A percentile compares a stretch with the other conserved stretches of the same genome.
These are phyloP conservation scores for Termitomyces sp. DNA, from an alignment of 768 basidiomycete genomes.

Conservation along the genomic window DNA sequence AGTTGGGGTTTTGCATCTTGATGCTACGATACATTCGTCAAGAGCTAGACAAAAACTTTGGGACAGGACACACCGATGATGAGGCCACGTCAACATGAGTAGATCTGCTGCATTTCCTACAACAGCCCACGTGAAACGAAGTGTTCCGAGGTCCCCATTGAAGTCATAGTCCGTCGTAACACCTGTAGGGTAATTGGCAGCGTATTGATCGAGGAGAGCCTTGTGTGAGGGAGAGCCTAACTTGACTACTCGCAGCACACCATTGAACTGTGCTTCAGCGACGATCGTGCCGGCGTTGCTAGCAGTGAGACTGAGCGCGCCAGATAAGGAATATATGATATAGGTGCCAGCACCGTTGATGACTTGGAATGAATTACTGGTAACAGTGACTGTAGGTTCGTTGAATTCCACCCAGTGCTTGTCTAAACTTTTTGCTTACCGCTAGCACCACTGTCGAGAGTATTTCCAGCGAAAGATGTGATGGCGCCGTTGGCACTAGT, in stretches of 20 bases:
- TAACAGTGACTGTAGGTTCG: slow-evolving; percentile 16
- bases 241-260: slow-evolving; percentile 25
- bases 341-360: slow-evolving; percentile 25
- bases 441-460: slow-evolving; percentile 16
- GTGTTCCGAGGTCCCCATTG: slow-evolving; percentile 20
- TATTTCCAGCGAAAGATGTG: slow-evolving; percentile 21
- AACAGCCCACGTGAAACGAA: slow-evolving; percentile 27
- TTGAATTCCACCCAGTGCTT: background rate
- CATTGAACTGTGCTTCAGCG: slow-evolving; percentile 18
- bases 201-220: slow-evolving; percentile 23
- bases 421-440: slow-evolving; percentile 6
- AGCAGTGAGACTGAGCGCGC: slow-evolving; percentile 22
- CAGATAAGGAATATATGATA: slow-evolving; percentile 25
- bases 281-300: slow-evolving; percentile 18
- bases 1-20: slow-evolving; percentile 22
- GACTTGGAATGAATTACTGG: slow-evolving; percentile 23
- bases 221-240: slow-evolving; percentile 21
- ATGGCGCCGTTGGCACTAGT: slow-evolving; percentile 25
- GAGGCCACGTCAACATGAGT: slow-evolving; percentile 28
- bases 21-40: background rate
- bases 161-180: slow-evolving; percentile 25
- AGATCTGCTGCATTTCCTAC: slow-evolving; percentile 22
- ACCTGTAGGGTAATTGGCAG: slow-evolving; percentile 23
- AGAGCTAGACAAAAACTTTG: background rate
- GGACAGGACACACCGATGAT: slow-evolving; percentile 21